phyloP scores from a whole-genome alignment of 2,329 filamentous ascomycete species.

The Microdochium bolleyi region DNA sequence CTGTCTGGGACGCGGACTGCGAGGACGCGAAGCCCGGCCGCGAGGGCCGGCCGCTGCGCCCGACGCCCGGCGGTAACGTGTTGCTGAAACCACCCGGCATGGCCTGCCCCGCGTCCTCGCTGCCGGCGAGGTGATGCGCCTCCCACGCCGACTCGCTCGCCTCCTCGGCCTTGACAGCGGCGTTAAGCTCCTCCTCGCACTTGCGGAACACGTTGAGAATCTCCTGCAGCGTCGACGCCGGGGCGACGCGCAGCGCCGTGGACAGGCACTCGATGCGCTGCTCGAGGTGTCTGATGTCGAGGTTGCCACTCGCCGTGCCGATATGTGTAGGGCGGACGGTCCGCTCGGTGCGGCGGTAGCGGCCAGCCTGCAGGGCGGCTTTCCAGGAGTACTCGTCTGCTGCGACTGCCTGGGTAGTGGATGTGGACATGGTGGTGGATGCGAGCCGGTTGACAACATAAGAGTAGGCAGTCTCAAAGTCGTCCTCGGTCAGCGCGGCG shows the following conservation, averaged over 20 bases:
- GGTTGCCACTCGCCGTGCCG: slow-evolving; percentile 50
- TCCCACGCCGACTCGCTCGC: slow-evolving; percentile 66
- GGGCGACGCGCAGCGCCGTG: slow-evolving; percentile 67
- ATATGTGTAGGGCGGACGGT: slow-evolving; percentile 51
- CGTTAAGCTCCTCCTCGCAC: slow-evolving; percentile 70
- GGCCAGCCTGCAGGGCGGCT: slow-evolving; percentile 70
- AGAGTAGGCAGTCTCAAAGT: slow-evolving; percentile 81
- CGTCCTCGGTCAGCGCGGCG: slow-evolving; percentile 66
- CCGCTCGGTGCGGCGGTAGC: slow-evolving; percentile 51
- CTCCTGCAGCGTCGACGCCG: slow-evolving; percentile 60
- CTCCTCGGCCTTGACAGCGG: slow-evolving; percentile 57
- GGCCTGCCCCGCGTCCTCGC: slow-evolving; percentile 24
- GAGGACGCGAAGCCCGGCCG: slow-evolving; percentile 22
- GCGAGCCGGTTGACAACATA: slow-evolving; percentile 67
- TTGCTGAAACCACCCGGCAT: slow-evolving; percentile 47
- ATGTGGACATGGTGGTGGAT: slow-evolving; percentile 13
- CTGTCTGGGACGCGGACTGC: slow-evolving; percentile 34
- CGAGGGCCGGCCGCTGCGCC: slow-evolving; percentile 17
- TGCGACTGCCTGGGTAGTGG: not conserved
- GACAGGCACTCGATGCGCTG: slow-evolving; percentile 76
- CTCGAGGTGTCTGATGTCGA: slow-evolving; percentile 63
- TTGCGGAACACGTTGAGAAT: slow-evolving; percentile 68
- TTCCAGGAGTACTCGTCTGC: slow-evolving; percentile 68
- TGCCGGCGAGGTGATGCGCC: slow-evolving; percentile 43
- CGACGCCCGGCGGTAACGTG: slow-evolving; percentile 19